Conservation (phyloP, 2,329 filamentous ascomycete species). For the Graphilbum fragrans region DNA sequence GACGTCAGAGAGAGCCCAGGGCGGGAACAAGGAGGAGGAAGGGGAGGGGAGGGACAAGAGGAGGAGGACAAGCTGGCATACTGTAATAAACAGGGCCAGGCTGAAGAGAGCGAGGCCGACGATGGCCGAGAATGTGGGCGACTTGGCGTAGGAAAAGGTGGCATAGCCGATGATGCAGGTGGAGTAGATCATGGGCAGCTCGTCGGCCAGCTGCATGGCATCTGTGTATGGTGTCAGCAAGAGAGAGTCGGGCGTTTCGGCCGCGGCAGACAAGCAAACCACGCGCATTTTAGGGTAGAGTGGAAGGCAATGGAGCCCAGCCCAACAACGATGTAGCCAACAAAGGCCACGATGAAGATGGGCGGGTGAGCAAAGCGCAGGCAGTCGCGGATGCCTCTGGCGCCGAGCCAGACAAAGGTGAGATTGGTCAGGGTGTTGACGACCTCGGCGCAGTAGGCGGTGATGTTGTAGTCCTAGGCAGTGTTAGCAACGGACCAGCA, state of each 20-base stretch:
- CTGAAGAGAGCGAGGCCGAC: slow-evolving; percentile 45
- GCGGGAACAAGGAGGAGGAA: not conserved
- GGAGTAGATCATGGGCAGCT: slow-evolving; percentile 49
- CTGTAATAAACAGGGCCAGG: slow-evolving; percentile 58
- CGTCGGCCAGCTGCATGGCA: slow-evolving; percentile 48
- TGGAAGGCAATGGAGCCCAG: slow-evolving; percentile 46
- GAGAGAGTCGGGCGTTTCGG: not conserved
- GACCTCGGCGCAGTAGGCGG: slow-evolving; percentile 22
- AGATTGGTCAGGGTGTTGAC: slow-evolving; percentile 65
- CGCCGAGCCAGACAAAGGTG: slow-evolving; percentile 67
- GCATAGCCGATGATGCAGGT: slow-evolving; percentile 47
- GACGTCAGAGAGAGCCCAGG: not conserved
- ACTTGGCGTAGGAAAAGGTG: slow-evolving; percentile 59
- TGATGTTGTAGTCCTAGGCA: slow-evolving; percentile 23
- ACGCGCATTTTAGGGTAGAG: slow-evolving; percentile 41
- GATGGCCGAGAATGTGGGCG: slow-evolving; percentile 25
- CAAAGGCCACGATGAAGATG: slow-evolving; percentile 58
- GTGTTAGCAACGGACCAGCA: not conserved
- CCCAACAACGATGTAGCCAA: slow-evolving; percentile 42
- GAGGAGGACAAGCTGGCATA: slow-evolving; percentile 1
- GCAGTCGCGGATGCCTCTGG: slow-evolving; percentile 65
- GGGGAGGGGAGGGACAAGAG: not conserved
- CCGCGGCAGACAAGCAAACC: not conserved
- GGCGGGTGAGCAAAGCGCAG: slow-evolving; percentile 57
- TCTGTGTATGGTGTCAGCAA: slow-evolving; percentile 20